A percentile compares a stretch with the other conserved stretches of the same genome.
Conservation (phyloP, 192 early-diverging fungal genomes). For the Neocallimastix lanati region DNA sequence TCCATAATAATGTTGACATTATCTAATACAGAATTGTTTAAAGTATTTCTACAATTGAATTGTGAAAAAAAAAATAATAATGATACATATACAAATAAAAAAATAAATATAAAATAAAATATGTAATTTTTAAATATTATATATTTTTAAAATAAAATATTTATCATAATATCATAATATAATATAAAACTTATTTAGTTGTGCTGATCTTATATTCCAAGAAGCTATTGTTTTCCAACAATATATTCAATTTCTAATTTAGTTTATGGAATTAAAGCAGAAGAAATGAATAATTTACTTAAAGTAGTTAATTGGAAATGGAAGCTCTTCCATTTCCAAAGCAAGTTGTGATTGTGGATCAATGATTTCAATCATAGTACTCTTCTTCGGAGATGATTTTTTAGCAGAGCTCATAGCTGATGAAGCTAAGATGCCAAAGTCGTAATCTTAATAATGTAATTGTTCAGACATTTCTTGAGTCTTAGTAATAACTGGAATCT, state of each 20-base stretch:
- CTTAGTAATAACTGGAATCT: constrained; percentile 68
- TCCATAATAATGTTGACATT: constrained; percentile 72
- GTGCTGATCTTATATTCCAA: constrained; percentile 50
- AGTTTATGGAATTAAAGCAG: constrained; percentile 59
- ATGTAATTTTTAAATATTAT: neutral
- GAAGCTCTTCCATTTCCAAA: constrained; percentile 56
- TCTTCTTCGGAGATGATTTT: too few relatives aligned
- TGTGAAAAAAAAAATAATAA: too few relatives aligned
- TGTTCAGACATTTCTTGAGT: too few relatives aligned
- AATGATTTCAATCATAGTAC: too few relatives aligned
- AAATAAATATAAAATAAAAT: neutral
- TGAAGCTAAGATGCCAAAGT: constrained; percentile 4
- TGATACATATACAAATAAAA: neutral
- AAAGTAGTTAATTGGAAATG: constrained; percentile 67
- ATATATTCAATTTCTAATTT: constrained; percentile 92
- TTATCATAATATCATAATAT: neutral
- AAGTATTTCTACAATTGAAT: constrained; percentile 86
- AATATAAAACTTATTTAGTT: neutral
- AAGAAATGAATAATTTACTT: constrained; percentile 74
- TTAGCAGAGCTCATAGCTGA: too few relatives aligned
- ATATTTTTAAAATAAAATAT: neutral
- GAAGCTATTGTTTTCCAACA: constrained; percentile 63
- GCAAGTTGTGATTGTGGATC: constrained; percentile 60
- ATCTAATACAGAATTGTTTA: constrained; percentile 80
- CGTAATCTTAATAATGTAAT: constrained; percentile 27